Evolutionary conservation across 2,329 filamentous ascomycete genomes (phyloP), one percentile per base, ranked within the genome.

Genomic region (Aspergillus proliferans): DNA sequence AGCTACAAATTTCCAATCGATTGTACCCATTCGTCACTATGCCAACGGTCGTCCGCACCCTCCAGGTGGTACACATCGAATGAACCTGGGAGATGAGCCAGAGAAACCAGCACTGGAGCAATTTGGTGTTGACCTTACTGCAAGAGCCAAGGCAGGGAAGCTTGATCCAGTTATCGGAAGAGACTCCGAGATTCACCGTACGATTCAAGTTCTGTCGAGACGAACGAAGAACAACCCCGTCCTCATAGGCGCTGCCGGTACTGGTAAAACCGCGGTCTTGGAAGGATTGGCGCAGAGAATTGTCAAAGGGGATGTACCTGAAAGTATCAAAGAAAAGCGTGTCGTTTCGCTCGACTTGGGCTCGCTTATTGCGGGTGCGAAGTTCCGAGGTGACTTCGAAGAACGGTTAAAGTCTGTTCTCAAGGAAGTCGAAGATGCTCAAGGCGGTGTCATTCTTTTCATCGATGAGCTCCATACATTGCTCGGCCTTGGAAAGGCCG

Each of bases 161-260:
- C 78, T 98, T 3, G 93, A 98, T 63, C 93, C 93, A 0, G 92
- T 97, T 12, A 97, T 98, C 63, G 93, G 93, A 18, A 81, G 93
- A 67, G 91, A 96, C 61, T 77, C 82, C 4, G 93, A 96, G 67
- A 95, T 97, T 46, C 88, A 95, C 63, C 80, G 93, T 45, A 95
- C 91, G 0, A 96, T 97, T 51, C 93, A 97, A 63, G 87, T 98
- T 9, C 73, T 98, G 1, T 96, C 91, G 14, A 79, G 93, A 54
- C 79, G 93, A 52, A 97, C 93, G 6, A 97, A 97, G 71, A 97
- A 96, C 60, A 95, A 95, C 57, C 92, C 92, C 0, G 91, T 96
- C 0, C 74, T 96, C n/a, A 95, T 96, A 50, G 92, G 92, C 53
- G 85, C 84, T 43, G 88, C 90, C 7, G 92, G 91, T 57, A 95